Evolutionary conservation across 768 basidiomycete species (phyloP).

Genomic region (Auricularia auricula-judae): DNA sequence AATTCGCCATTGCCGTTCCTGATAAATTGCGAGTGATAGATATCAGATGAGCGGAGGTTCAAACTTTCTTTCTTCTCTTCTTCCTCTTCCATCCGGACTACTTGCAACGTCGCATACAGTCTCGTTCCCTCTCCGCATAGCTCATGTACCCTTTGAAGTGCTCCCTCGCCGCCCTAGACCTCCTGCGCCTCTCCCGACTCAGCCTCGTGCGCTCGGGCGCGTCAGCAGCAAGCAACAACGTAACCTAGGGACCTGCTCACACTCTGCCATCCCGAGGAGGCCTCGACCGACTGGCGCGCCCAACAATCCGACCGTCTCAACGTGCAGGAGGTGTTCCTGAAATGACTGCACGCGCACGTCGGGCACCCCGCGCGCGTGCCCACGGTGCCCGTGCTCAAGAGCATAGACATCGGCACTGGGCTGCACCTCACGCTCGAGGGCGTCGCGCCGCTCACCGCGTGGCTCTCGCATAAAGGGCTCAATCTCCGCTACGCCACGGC

Average conservation of each 20-base stretch:
- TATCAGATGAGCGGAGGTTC: too few species aligned
- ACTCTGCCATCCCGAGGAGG: not conserved
- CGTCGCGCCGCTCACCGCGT: not conserved
- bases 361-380: not conserved
- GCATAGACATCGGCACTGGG: not conserved
- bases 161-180: not conserved
- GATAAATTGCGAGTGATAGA: too few species aligned
- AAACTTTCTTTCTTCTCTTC: too few species aligned
- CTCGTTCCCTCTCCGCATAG: not conserved
- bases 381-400: not conserved
- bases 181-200: not conserved
- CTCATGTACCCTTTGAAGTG: not conserved
- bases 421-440: not conserved
- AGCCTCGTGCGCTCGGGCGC: not conserved
- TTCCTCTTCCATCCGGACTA: too few species aligned
- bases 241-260: not conserved
- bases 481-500: not conserved
- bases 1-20: too few species aligned
- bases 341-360: not conserved
- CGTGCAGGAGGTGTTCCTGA: not conserved
- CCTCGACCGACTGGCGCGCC: not conserved
- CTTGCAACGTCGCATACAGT: not conserved
- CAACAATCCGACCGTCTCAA: not conserved
- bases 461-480: not conserved
- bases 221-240: not conserved